Evolutionary conservation across 805 yeast genomes (phyloP), one percentile per base, ranked within the genome.

Genomic region (Blastobotrys robertii): DNA sequence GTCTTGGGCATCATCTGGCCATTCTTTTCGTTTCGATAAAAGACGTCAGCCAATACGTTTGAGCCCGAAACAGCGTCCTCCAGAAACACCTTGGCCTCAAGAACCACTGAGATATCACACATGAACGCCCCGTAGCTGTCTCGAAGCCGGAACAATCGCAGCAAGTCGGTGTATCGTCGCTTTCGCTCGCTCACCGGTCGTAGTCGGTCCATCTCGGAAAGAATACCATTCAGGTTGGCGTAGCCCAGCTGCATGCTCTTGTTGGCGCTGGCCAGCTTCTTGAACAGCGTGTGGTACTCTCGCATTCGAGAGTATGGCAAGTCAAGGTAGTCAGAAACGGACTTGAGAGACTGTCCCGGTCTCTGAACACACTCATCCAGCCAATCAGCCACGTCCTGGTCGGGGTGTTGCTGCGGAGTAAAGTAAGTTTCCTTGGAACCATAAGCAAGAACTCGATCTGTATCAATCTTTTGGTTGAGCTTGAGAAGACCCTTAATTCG

Each of bases 301-400:
- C 39, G 32, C 19, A 55, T 35, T 4, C 53, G 47, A 8, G 31
- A 34, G 14, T 53, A 38, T 9, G 60, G 60, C 29, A 50, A 37
- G 13, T 37, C 33, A 38, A 56, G 34, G 38, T 55, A 56, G 10
- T 44, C 49, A 8, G 46, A 28, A 8, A 49, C 44, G 14, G 43
- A 37, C 16, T 41, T 19, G 16, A 51, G 30, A 8, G 48, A 34
- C 34, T 56, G 58, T 11, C 37, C 36, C 28, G 44, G 37, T 8
- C 22, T 33, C 25, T 34, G 43, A n/a, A 14, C 12, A 34, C 44
- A 39, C 4, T 37, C 35, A 2, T 49, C 39, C 16, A 50, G 37
- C 56, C 56, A 53, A 16, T 54, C 54, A 9, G 53, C 55, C 15
- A 52, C 41, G 14, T 38, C 41, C 9, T 14, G 14, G 19, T 38